These are phyloP conservation scores for Selaginella tamariscina DNA, from an alignment of 75 land plant genomes.

Conservation along the genomic window DNA sequence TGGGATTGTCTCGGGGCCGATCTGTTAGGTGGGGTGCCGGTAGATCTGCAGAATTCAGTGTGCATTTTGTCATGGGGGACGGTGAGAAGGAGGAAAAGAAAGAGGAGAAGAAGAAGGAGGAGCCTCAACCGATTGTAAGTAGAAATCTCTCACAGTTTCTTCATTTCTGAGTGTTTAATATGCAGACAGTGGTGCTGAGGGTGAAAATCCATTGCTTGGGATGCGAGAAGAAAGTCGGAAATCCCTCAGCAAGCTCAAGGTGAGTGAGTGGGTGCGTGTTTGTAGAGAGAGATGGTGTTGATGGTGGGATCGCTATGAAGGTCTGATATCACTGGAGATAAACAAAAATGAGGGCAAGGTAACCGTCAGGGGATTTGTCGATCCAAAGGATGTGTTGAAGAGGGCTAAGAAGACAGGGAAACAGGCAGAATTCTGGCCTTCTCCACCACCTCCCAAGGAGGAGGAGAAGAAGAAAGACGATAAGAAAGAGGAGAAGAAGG, in stretches of 20 bases:
- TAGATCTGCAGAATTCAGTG: background rate
- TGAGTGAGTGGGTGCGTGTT: slow-evolving; percentile 7
- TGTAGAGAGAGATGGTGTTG: background rate
- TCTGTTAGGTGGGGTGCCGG: background rate
- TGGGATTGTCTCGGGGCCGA: background rate
- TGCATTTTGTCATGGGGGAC: background rate
- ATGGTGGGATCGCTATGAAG: slow-evolving; percentile 15
- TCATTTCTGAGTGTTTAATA: too few relatives aligned
- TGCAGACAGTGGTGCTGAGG: slow-evolving; percentile 36
- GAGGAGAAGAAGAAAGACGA: background rate
- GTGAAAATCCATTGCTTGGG: slow-evolving; percentile 57
- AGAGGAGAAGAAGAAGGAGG: background rate
- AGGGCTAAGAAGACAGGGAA: slow-evolving; percentile 47
- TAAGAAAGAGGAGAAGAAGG: background rate
- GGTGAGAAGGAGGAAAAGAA: slow-evolving; percentile 5
- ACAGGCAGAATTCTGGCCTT: slow-evolving; percentile 57
- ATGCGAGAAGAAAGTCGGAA: slow-evolving; percentile 38
- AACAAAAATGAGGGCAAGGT: slow-evolving; percentile 54
- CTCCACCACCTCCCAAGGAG: background rate
- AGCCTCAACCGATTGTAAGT: background rate
- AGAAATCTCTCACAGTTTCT: background rate
- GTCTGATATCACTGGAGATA: slow-evolving; percentile 41
- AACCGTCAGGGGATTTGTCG: slow-evolving; percentile 43
- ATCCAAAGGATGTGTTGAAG: slow-evolving; percentile 42
- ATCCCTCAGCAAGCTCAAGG: slow-evolving; percentile 36